Evolutionary conservation across 345 rosid species (phyloP), one percentile per base, ranked within the genome.

Genomic region (Cochlearia excelsa): DNA sequence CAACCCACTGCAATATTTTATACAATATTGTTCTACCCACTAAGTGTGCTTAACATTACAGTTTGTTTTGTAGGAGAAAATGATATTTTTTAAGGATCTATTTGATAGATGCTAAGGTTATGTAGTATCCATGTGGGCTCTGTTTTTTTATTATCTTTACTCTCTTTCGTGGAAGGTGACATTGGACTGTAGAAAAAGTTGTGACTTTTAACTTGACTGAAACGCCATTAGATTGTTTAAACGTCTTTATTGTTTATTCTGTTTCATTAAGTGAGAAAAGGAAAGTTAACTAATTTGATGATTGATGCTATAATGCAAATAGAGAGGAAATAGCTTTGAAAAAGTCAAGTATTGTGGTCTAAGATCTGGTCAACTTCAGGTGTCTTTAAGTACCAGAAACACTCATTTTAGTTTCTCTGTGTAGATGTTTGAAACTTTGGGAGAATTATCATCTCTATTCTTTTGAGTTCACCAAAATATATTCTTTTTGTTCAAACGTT

Each of bases 271-370:
- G 23, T 16, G 16, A 39, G 7, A 53, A 46, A 52, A 43, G 9
- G 35, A 16, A 44, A 16, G 3, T 6, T 67, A 52, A 28, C 27
- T 43, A 1, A 27, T 47, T n/a, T n/a, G 55, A 39, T 61, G 46
- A 30, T 30, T 61, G 65, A 48, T 59, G 37, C 35, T 6, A 42
- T 33, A 46, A 23, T 68, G 56, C 38, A 16, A n/a, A 30, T 3
- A 26, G 35, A 30, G 23, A 52, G 11, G 28, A 43, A 30, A 4
- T 5, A n/a, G 9, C 31, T 46, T 68, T 61, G 67, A 68, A 61
- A 23, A 54, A 31, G 73, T 68, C 67, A 61, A 61, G 50, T 46
- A 30, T 60, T 61, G 67, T 50, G 38, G 61, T 46, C 47, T 46
- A 8, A 39, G n/a, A 11, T 29, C 9, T 68, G 62, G 73, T 68